These are phyloP conservation scores for Aureobasidium musti DNA, from an alignment of 2,329 filamentous ascomycete species.

Conservation along the genomic window DNA sequence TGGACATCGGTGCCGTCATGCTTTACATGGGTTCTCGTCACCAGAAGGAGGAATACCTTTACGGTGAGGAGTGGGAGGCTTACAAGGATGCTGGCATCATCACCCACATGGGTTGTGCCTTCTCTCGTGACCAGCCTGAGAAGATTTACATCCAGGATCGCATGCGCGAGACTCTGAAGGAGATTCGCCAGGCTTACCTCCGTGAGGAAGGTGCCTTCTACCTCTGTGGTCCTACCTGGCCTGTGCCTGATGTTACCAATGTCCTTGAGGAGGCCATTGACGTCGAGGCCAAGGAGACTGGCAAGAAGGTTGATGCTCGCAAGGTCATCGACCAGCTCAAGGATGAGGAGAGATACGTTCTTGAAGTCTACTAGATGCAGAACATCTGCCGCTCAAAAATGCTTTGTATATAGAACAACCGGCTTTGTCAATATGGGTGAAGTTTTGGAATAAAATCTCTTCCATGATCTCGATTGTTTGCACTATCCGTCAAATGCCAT, in stretches of 20 bases:
- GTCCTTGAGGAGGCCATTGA: conserved; percentile 92
- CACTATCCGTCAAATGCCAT: neutral
- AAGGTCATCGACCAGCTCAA: conserved; percentile 98
- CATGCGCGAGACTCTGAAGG: conserved; percentile 82
- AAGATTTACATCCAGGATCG: conserved; percentile 99
- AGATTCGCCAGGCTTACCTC: conserved; percentile 85
- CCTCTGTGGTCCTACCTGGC: conserved; percentile 97
- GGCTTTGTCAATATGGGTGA: neutral
- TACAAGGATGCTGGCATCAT: conserved; percentile 95
- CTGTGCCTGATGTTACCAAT: conserved; percentile 91
- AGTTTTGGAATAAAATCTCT: neutral
- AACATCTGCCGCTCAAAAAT: neutral
- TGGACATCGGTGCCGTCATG: conserved; percentile 88
- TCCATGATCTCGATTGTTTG: neutral
- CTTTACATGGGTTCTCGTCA: conserved; percentile 96
- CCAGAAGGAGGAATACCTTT: conserved; percentile 97
- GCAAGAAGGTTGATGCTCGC: conserved; percentile 78
- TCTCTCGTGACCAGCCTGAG: conserved; percentile 93
- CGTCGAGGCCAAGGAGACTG: conserved; percentile 66
- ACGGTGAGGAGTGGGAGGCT: conserved; percentile 98
- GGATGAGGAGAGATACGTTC: conserved; percentile 89
- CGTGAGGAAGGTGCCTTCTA: conserved; percentile 90
- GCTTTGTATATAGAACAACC: neutral
- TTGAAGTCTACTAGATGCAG: conserved; percentile 83
- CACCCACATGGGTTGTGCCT: conserved; percentile 88